These are phyloP conservation scores for Fomitopsis pulvina DNA, from an alignment of 768 basidiomycete species.

Conservation along the genomic window DNA sequence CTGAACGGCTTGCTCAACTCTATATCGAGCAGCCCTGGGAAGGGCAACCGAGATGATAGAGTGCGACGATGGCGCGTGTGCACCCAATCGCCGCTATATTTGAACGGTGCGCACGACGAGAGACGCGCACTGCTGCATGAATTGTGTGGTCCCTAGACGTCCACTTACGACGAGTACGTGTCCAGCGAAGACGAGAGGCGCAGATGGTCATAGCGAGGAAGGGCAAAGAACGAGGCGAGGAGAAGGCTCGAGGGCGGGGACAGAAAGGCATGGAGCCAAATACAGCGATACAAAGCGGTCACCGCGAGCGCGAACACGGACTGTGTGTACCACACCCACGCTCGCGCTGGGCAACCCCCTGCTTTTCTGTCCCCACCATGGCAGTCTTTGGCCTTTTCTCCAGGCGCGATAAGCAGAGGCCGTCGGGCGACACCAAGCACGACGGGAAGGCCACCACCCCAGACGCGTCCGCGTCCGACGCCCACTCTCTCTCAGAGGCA, in stretches of 20 bases:
- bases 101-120: neutral
- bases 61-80: neutral
- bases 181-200: neutral
- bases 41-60: neutral
- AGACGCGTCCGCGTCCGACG: conserved; percentile 13
- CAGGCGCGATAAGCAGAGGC: conserved; percentile 22
- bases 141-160: too few species aligned
- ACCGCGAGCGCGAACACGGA: neutral
- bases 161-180: neutral
- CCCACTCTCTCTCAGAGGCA: conserved; percentile 5
- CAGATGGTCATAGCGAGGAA: neutral
- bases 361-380: conserved; percentile 15
- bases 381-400: conserved; percentile 23
- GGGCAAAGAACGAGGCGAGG: neutral
- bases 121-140: too few species aligned
- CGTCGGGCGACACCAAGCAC: conserved; percentile 6
- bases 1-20: neutral
- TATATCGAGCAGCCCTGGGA: neutral
- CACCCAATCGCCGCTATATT: neutral
- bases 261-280: neutral
- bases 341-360: neutral
- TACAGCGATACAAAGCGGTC: neutral
- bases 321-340: neutral
- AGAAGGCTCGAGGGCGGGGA: neutral
- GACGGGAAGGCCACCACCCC: conserved; percentile 10